Evolutionary conservation across 2,329 filamentous ascomycete species (phyloP).

Genomic region (Pseudogymnoascus destructans): DNA sequence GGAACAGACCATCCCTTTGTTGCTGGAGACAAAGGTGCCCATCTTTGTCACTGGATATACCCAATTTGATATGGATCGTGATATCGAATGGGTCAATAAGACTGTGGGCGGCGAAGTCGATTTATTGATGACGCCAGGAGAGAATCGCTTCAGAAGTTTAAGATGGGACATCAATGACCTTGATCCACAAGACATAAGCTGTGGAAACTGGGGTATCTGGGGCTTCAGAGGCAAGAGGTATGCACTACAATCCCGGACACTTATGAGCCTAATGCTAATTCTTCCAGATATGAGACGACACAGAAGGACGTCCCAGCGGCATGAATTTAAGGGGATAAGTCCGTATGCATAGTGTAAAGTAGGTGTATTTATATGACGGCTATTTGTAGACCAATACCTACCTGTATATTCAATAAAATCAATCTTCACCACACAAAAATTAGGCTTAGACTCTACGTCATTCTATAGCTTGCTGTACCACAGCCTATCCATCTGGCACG

Average conservation of each 20-base stretch:
- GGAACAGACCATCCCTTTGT: constrained; percentile 75
- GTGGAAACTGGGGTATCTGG: constrained; percentile 96
- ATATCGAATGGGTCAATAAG: constrained; percentile 79
- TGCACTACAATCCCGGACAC: constrained; percentile 20
- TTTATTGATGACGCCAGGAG: constrained; percentile 76
- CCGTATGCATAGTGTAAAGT: background rate
- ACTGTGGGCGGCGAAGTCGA: constrained; percentile 86
- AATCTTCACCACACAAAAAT: constrained; percentile 1
- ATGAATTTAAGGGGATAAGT: background rate
- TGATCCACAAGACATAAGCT: constrained; percentile 85
- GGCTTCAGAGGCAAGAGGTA: constrained; percentile 95
- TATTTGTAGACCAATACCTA: constrained; percentile 4
- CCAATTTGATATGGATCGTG: constrained; percentile 84
- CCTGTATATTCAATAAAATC: constrained; percentile 7
- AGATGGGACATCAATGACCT: constrained; percentile 95
- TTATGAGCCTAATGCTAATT: constrained; percentile 11
- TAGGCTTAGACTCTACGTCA: background rate
- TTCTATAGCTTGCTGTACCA: background rate
- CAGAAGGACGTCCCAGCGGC: constrained; percentile 17
- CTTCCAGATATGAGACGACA: constrained; percentile 25
- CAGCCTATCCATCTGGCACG: background rate
- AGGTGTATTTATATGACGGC: constrained; percentile 7
- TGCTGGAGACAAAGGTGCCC: constrained; percentile 90
- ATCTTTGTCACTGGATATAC: constrained; percentile 95
- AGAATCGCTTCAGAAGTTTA: constrained; percentile 87